Evolutionary conservation across 2,329 filamentous ascomycete species (phyloP).

Genomic region (Remersonia thermophila): DNA sequence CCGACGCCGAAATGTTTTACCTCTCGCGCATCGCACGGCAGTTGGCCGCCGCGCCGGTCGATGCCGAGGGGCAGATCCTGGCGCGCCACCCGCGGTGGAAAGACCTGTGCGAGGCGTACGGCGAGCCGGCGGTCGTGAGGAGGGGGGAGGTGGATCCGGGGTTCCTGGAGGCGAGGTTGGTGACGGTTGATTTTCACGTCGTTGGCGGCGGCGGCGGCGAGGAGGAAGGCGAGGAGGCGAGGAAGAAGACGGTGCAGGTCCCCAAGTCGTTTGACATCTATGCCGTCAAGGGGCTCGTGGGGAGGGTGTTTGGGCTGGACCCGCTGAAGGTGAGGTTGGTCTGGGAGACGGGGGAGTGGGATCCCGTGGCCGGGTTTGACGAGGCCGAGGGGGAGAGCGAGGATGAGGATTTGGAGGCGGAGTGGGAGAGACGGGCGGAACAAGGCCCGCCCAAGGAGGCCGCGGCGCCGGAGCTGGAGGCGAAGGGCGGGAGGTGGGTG

Average conservation of each 20-base stretch:
- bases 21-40: conserved; percentile 71
- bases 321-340: conserved; percentile 56
- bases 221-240: neutral
- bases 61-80: conserved; percentile 36
- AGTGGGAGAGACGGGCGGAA: conserved; percentile 21
- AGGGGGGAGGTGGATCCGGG: conserved; percentile 52
- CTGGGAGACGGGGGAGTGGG: conserved; percentile 88
- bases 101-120: conserved; percentile 65
- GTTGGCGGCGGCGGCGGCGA: conserved; percentile 3
- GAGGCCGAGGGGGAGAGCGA: conserved; percentile 42
- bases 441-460: conserved; percentile 13
- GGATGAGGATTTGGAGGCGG: conserved; percentile 31
- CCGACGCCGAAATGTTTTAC: conserved; percentile 89
- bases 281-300: conserved; percentile 65
- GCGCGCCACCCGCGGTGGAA: conserved; percentile 57
- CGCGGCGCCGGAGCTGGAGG: conserved; percentile 7
- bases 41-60: conserved; percentile 46
- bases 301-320: conserved; percentile 51
- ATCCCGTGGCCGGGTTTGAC: conserved; percentile 57
- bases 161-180: conserved; percentile 68
- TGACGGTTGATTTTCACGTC: conserved; percentile 46
- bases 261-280: conserved; percentile 74
- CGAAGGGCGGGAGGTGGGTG: conserved; percentile 48
- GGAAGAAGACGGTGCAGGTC: conserved; percentile 35
- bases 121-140: conserved; percentile 53